Evolutionary conservation across 75 land plant genomes (phyloP).

Genomic region (Cupressus sempervirens): DNA sequence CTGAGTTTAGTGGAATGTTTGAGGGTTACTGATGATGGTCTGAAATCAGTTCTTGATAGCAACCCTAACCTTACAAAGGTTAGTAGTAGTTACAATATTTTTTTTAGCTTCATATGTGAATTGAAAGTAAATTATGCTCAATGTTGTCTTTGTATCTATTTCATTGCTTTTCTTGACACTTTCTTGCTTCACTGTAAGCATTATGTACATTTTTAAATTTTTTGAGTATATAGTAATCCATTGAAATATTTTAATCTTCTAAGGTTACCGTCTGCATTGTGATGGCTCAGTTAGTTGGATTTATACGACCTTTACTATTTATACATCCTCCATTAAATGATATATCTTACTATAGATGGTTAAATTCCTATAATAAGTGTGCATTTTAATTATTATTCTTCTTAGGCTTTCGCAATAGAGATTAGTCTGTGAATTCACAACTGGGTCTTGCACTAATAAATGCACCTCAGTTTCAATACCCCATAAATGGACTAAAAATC

Average conservation of each 20-base stretch:
- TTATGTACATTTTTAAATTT: background rate
- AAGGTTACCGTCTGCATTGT: background rate
- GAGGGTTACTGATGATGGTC: constrained; percentile 52
- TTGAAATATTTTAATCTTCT: background rate
- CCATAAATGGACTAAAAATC: no score
- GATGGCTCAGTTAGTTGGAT: background rate
- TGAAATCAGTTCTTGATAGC: constrained; percentile 44
- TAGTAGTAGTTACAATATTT: constrained; percentile 4
- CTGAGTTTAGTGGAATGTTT: constrained; percentile 59
- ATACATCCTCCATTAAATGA: background rate
- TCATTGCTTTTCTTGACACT: background rate
- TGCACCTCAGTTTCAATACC: no score
- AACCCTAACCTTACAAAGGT: constrained; percentile 75
- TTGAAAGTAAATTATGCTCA: background rate
- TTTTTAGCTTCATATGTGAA: background rate
- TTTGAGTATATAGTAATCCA: background rate
- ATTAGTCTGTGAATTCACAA: background rate
- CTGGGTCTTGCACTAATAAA: no score
- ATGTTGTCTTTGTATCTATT: background rate
- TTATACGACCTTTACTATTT: background rate
- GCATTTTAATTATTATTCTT: background rate
- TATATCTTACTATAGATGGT: background rate
- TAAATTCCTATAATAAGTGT: background rate
- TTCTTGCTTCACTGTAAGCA: background rate
- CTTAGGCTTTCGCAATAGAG: background rate